These are phyloP conservation scores for Amaranthus tricolor DNA, from an alignment of 179 eudicot species.

Conservation along the genomic window DNA sequence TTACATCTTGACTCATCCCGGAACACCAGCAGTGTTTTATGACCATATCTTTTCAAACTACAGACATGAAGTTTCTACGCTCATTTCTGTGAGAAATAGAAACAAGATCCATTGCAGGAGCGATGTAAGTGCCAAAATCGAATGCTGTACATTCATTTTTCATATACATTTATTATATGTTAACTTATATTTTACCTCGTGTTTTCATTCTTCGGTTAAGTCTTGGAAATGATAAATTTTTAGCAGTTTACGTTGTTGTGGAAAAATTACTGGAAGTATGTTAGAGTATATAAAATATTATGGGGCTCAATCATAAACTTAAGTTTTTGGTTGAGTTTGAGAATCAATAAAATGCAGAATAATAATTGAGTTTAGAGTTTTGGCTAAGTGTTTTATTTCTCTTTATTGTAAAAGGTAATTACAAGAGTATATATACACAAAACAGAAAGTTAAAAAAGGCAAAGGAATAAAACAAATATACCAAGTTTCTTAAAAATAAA, in stretches of 20 bases:
- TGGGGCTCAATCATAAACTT: too few species aligned
- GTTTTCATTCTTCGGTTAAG: background rate
- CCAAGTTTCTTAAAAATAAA: too few species aligned
- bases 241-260: background rate
- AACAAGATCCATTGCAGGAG: conserved; percentile 86
- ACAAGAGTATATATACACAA: too few species aligned
- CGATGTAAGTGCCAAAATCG: conserved; percentile 47
- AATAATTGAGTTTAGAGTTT: too few species aligned
- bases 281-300: background rate
- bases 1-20: conserved; percentile 96
- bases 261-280: background rate
- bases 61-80: conserved; percentile 53
- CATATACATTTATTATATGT: background rate
- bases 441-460: too few species aligned
- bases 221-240: background rate
- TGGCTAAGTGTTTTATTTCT: too few species aligned
- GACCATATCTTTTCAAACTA: conserved; percentile 75
- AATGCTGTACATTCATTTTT: background rate
- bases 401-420: too few species aligned
- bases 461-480: too few species aligned
- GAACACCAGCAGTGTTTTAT: conserved; percentile 94
- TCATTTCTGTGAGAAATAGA: conserved; percentile 72
- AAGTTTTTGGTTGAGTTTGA: too few species aligned
- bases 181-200: background rate
- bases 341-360: too few species aligned